These are phyloP conservation scores for Lasiodiplodia sp. DNA, from an alignment of 2,329 filamentous ascomycete genomes.

Conservation along the genomic window DNA sequence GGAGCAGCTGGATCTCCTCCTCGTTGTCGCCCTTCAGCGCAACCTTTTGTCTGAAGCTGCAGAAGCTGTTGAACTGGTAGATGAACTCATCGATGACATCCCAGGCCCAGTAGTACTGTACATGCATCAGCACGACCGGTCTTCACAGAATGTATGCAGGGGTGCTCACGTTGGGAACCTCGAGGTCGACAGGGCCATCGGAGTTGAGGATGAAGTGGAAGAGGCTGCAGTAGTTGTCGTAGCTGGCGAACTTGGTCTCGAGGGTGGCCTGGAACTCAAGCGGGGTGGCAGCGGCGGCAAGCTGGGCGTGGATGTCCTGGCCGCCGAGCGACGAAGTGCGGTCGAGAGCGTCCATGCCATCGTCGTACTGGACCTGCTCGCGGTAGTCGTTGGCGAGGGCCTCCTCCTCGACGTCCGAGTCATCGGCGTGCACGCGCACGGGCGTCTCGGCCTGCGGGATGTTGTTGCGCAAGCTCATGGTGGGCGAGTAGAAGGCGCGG, in stretches of 20 bases:
- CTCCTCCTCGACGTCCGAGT: conserved; percentile 96
- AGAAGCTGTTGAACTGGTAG: conserved; percentile 99
- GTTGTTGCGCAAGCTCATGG: conserved; percentile 48
- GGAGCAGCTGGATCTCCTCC: conserved; percentile 89
- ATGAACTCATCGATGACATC: conserved; percentile 99
- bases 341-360: conserved; percentile 82
- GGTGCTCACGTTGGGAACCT: conserved; percentile 86
- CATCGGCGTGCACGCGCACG: conserved; percentile 65
- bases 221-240: conserved; percentile 98
- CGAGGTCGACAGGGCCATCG: conserved; percentile 96
- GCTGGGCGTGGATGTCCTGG: conserved; percentile 92
- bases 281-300: conserved; percentile 90
- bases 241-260: conserved; percentile 97
- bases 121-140: conserved; percentile 30
- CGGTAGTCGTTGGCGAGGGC: conserved; percentile 93
- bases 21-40: conserved; percentile 84
- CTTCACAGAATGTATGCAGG: background rate
- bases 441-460: conserved; percentile 49
- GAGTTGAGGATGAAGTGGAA: conserved; percentile 99
- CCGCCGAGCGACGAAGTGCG: conserved; percentile 69
- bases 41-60: conserved; percentile 91
- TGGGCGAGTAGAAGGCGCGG: conserved; percentile 27
- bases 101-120: conserved; percentile 98
- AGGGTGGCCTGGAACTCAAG: conserved; percentile 95
- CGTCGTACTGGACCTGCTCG: conserved; percentile 92